Percentiles rank a stretch among this genome's conserved stretches.
Evolutionary conservation across 768 basidiomycete species (phyloP).

Genomic region (Lentinula guzmanii): DNA sequence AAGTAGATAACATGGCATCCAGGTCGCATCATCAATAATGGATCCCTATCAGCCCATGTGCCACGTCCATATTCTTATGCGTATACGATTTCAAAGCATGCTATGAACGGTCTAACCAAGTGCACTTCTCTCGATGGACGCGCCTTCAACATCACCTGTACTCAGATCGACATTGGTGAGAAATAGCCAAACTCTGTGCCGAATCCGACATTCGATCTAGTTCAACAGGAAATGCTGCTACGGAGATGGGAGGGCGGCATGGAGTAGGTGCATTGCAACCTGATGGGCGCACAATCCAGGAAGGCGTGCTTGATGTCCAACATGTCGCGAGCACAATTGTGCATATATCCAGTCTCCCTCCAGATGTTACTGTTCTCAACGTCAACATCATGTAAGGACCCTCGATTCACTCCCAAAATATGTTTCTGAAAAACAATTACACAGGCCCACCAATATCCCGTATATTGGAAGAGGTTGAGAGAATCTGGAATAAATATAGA

Average conservation of each 20-base stretch:
- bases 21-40: slow-evolving; percentile 85
- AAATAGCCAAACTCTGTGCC: not conserved
- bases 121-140: slow-evolving; percentile 74
- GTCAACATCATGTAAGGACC: slow-evolving; percentile 71
- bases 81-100: slow-evolving; percentile 80
- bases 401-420: not conserved
- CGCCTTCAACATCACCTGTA: slow-evolving; percentile 64
- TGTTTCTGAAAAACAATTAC: not conserved
- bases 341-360: slow-evolving; percentile 64
- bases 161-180: slow-evolving; percentile 78
- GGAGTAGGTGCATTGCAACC: slow-evolving; percentile 55
- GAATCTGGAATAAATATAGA: not conserved
- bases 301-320: slow-evolving; percentile 64
- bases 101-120: slow-evolving; percentile 71
- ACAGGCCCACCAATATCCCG: slow-evolving; percentile 3
- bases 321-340: slow-evolving; percentile 71
- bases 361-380: slow-evolving; percentile 62
- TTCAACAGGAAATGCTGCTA: slow-evolving; percentile 63
- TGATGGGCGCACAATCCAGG: slow-evolving; percentile 50
- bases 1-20: not conserved
- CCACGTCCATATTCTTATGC: slow-evolving; percentile 60
- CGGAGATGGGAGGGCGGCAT: slow-evolving; percentile 45
- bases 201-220: not conserved
- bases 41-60: slow-evolving; percentile 66
- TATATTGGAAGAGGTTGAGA: slow-evolving; percentile 7